Percentiles rank a stretch among this genome's conserved stretches.
These are phyloP conservation scores for Pseudocercospora pini-densiflorae DNA, from an alignment of 2,329 filamentous ascomycete genomes.

Conservation along the genomic window DNA sequence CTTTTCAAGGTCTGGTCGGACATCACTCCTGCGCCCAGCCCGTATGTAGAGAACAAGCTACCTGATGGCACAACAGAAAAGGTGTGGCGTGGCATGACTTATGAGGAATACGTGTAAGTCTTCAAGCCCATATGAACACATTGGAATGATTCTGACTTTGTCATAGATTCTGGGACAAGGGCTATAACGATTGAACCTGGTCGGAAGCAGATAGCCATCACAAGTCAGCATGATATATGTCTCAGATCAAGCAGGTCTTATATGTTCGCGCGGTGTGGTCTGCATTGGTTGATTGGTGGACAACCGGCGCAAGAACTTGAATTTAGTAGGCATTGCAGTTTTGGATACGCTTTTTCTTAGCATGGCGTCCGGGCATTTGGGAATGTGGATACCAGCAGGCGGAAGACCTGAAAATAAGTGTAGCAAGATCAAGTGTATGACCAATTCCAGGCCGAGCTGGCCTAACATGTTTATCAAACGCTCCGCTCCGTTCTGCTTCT, in stretches of 20 bases:
- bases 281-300: neutral
- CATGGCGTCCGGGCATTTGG: constrained; percentile 7
- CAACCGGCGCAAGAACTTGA: neutral
- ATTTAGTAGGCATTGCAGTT: neutral
- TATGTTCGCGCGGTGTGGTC: neutral
- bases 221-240: neutral
- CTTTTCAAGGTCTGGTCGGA: constrained; percentile 39
- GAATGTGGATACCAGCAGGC: neutral
- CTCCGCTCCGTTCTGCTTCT: neutral
- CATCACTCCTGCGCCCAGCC: constrained; percentile 35
- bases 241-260: neutral
- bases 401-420: constrained; percentile 1
- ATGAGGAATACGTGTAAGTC: constrained; percentile 37
- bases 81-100: constrained; percentile 35
- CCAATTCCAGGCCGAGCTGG: neutral
- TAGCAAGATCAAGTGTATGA: neutral
- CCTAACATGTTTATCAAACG: neutral
- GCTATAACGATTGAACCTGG: constrained; percentile 19
- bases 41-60: constrained; percentile 21
- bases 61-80: constrained; percentile 29
- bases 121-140: neutral
- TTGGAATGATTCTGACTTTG: constrained; percentile 4
- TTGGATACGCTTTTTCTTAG: constrained; percentile 1
- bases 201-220: neutral
- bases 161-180: constrained; percentile 22